Evolutionary conservation across 108 stramenopile genomes (phyloP), one percentile per base, ranked within the genome.

Genomic region (Epithemia pelagica): DNA sequence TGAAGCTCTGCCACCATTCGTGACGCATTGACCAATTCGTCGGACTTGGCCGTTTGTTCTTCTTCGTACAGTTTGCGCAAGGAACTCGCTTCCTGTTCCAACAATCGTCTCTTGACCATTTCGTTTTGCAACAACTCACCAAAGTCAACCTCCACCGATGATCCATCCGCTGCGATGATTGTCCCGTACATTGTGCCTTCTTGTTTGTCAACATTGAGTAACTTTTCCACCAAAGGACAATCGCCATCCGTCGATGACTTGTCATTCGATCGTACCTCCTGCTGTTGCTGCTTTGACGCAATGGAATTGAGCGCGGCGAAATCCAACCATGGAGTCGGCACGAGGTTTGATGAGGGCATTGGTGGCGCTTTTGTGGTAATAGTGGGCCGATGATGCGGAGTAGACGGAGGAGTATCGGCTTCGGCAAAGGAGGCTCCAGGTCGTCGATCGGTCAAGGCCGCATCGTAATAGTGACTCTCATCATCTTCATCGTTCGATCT

Each of bases 41-140:
- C 31, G 5, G 59, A 25, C 28, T 76, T 71, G 27, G 71, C 27
- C 22, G 60, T 32, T 30, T 71, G 65, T 24, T 46, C 59, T 8
- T 57, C 33, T 15, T 10, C 15, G n/a, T n/a, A n/a, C 37, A 5
- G 37, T 46, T 52, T 21, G 29, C 73, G 78, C 28, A 78, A 57
- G 1, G 58, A 60, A 7, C 81, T 75, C 3, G 79, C 61, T 53
- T 84, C 82, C 56, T 86, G 67, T 63, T 89, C 82, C 8, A 89
- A 61, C 15, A 89, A 75, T 19, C 76, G 77, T 20, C 88, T 73
- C 61, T 86, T 89, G 15, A 77, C 78, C 28, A 80, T 83, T 69
- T 89, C 85, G 24, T 75, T 65, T 59, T 77, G 68, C 26, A 89
- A 73, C 1, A 86, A 73, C 62, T 81, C 66, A 53, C 82, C 77